Evolutionary conservation across 2,329 filamentous ascomycete genomes (phyloP), one percentile per base, ranked within the genome.

Genomic region (Neopestalotiopsis sp.): DNA sequence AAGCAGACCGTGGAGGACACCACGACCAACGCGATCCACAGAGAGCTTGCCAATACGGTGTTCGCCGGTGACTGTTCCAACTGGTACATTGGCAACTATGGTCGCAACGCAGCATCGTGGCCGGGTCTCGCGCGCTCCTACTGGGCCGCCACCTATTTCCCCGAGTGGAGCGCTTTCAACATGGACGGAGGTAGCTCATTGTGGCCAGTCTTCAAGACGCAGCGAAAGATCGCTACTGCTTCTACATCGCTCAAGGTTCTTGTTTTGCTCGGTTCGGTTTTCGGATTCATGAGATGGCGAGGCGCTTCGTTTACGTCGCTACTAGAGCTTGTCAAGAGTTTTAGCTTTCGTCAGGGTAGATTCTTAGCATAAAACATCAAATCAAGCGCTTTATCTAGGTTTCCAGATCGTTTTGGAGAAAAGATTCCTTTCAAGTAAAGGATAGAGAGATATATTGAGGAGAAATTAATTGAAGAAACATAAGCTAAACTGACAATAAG

Each of bases 11-110:
- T 77, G 13, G 78, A 83, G 69, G 73, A 80, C 53, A 67, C 73
- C 3, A 77, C 72, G 42, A 74, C 76, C 2, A 76, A 78, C 10
- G 65, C 68, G 2, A 73, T 84, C 0, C 76, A 84, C 20, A 42
- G 65, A 13, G 68, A 76, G 17, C 73, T 83, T 0, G 61, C 70
- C 10, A 74, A 77, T 49, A 78, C 76, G 0, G 81, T 83, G 3
- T 83, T 81, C 64, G 69, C 75, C 13, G 78, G 74, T 0, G 79
- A 75, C 34, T 83, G 81, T 66, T 79, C 76, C 20, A 83, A 83
- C 70, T 83, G 80, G 81, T 83, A 83, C 68, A 81, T 83, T 57
- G 76, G 77, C 68, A 71, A 76, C 5, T 72, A 73, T 28, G 81
- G 81, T 0, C 75, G 79, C 3, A 83, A 83, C 65, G 71, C 79